Evolutionary conservation across 2,329 filamentous ascomycete species (phyloP).

Genomic region (Hypoxylon sp.): DNA sequence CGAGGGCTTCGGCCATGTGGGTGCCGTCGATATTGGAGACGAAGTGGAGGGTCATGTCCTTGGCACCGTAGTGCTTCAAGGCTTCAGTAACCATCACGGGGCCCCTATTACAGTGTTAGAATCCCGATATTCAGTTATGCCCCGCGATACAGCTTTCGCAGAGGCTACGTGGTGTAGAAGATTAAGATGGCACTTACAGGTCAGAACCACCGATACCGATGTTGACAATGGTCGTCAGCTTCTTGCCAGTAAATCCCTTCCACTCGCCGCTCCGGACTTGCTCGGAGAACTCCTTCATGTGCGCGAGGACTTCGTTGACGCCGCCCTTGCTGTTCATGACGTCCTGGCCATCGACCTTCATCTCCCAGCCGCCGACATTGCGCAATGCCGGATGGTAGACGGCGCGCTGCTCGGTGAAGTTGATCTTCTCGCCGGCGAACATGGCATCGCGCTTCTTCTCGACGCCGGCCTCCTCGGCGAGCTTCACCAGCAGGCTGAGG

Average conservation of each 20-base stretch:
- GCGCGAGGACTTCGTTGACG: conserved; percentile 89
- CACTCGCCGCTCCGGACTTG: conserved; percentile 93
- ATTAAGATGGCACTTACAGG: conserved; percentile 72
- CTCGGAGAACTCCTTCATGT: conserved; percentile 99
- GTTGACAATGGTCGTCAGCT: conserved; percentile 96
- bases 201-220: conserved; percentile 98
- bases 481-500: conserved; percentile 83
- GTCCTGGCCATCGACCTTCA: conserved; percentile 89
- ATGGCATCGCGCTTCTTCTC: conserved; percentile 96
- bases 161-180: not conserved
- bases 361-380: conserved; percentile 85
- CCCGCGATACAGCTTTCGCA: not conserved
- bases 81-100: conserved; percentile 99
- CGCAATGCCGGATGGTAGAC: conserved; percentile 96
- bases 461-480: conserved; percentile 89
- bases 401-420: conserved; percentile 96
- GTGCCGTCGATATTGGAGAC: conserved; percentile 99
- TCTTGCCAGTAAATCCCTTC: conserved; percentile 98
- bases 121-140: not conserved
- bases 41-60: conserved; percentile 91
- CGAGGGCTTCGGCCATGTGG: conserved; percentile 93
- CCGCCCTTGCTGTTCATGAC: conserved; percentile 91
- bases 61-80: conserved; percentile 91
- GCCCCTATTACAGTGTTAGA: conserved; percentile 67
- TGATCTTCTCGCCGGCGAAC: conserved; percentile 98